Evolutionary conservation across 1,284 basidiomycete genomes (phyloP).

Genomic region (Ceratobasidium sp.): DNA sequence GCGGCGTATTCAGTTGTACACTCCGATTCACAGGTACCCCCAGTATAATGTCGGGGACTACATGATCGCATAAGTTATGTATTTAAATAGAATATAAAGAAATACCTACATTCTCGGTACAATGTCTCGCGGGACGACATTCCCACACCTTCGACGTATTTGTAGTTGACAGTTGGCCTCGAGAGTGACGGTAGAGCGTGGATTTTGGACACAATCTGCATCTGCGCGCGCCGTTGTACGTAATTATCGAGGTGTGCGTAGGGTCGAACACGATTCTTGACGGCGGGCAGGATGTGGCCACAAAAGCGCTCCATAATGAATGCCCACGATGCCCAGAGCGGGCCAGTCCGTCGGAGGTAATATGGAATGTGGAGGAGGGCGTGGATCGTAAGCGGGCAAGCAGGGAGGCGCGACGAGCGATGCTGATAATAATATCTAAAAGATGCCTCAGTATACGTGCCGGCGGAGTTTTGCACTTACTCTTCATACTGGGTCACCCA

Average conservation of each 20-base stretch:
- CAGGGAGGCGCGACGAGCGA: background rate
- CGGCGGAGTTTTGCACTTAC: conserved; percentile 15
- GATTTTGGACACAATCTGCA: conserved; percentile 3
- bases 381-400: conserved; percentile 23
- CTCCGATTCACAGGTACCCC: background rate
- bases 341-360: conserved; percentile 14
- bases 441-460: background rate
- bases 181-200: conserved; percentile 2
- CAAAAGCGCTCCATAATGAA: background rate
- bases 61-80: background rate
- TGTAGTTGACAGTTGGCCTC: background rate
- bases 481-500: conserved; percentile 45
- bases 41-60: conserved; percentile 8
- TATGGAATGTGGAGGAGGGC: background rate
- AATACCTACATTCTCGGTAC: conserved; percentile 19
- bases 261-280: conserved; percentile 19
- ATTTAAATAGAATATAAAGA: background rate
- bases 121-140: background rate
- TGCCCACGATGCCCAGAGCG: conserved; percentile 11
- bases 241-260: conserved; percentile 25
- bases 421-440: conserved; percentile 20
- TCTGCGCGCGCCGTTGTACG: conserved; percentile 19
- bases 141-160: background rate
- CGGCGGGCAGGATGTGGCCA: conserved; percentile 3
- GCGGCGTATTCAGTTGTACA: background rate